Percentiles rank a stretch among this genome's conserved stretches.
These are phyloP conservation scores for Hypoxylon fragiforme DNA, from an alignment of 495 filamentous ascomycete genomes.

Conservation along the genomic window DNA sequence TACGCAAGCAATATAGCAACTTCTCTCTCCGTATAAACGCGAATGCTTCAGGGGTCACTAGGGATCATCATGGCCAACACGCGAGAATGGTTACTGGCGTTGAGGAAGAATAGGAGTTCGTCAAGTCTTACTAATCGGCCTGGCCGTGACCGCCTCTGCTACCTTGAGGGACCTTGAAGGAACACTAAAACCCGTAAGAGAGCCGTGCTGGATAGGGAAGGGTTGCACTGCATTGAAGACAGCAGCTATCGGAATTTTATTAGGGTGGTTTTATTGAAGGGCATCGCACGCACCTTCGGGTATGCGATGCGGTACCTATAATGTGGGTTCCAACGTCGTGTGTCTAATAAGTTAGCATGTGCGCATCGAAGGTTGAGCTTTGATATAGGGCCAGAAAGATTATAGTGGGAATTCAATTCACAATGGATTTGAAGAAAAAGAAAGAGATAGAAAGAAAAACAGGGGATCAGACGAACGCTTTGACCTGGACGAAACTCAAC, in stretches of 20 bases:
- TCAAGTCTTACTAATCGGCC: too few species aligned
- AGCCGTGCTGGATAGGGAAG: slow-evolving; percentile 1
- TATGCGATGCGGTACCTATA: background rate
- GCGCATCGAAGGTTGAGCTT: background rate
- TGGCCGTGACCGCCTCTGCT: slow-evolving; percentile 29
- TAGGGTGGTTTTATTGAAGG: slow-evolving; percentile 28
- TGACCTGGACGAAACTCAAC: slow-evolving; percentile 34
- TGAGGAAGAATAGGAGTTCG: too few species aligned
- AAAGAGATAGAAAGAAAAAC: slow-evolving; percentile 5
- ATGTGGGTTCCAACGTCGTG: slow-evolving; percentile 14
- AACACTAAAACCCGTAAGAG: background rate
- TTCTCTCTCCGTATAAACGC: too few species aligned
- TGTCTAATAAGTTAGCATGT: background rate
- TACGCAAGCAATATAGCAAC: too few species aligned
- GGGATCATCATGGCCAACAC: too few species aligned
- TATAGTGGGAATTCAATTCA: too few species aligned
- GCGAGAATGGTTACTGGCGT: too few species aligned
- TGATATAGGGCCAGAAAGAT: too few species aligned
- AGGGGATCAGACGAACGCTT: slow-evolving; percentile 37
- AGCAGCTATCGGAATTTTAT: slow-evolving; percentile 28
- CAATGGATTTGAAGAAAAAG: background rate
- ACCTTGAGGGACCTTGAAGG: background rate
- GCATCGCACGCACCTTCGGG: slow-evolving; percentile 23
- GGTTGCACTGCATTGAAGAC: slow-evolving; percentile 30
- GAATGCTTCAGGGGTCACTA: too few species aligned